Evolutionary conservation across 805 yeast genomes (phyloP).

Genomic region (Kluyveromyces starmeri): DNA sequence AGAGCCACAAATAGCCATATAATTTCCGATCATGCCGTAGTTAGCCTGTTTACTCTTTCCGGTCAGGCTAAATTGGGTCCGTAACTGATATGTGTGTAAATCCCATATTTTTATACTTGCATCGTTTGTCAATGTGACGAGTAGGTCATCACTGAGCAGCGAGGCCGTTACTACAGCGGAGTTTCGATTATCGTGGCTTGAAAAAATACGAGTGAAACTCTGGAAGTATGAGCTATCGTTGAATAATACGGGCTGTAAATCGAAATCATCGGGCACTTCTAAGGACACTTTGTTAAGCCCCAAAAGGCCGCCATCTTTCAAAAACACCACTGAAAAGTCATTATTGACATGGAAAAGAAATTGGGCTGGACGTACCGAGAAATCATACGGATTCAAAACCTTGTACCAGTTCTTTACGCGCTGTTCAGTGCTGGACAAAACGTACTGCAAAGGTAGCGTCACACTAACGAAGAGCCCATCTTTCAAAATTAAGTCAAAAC

Average conservation of each 20-base stretch:
- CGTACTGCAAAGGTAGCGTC: conserved; percentile 18
- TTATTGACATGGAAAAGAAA: conserved; percentile 39
- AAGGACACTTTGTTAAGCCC: conserved; percentile 33
- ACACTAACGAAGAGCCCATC: conserved; percentile 19
- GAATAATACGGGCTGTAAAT: conserved; percentile 40
- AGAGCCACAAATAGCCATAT: conserved; percentile 29
- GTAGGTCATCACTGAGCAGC: conserved; percentile 13
- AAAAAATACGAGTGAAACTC: conserved; percentile 26
- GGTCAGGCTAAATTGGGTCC: conserved; percentile 9
- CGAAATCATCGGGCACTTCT: conserved; percentile 10
- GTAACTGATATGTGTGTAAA: conserved; percentile 16
- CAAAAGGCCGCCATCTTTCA: conserved; percentile 72
- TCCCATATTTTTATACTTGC: conserved; percentile 27
- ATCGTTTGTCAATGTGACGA: conserved; percentile 22
- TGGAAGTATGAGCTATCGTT: conserved; percentile 43
- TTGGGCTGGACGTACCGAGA: conserved; percentile 49
- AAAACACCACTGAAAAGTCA: conserved; percentile 43
- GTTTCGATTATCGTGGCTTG: conserved; percentile 7
- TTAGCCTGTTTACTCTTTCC: conserved; percentile 10
- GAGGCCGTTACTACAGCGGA: conserved; percentile 19
- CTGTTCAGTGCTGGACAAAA: conserved; percentile 9
- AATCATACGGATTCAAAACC: conserved; percentile 59
- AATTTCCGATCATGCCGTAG: conserved; percentile 26
- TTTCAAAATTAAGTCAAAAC: conserved; percentile 19
- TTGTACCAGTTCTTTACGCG: conserved; percentile 46